Evolutionary conservation across 148 eudicot genomes (phyloP).

Genomic region (Pouteria glomerata): DNA sequence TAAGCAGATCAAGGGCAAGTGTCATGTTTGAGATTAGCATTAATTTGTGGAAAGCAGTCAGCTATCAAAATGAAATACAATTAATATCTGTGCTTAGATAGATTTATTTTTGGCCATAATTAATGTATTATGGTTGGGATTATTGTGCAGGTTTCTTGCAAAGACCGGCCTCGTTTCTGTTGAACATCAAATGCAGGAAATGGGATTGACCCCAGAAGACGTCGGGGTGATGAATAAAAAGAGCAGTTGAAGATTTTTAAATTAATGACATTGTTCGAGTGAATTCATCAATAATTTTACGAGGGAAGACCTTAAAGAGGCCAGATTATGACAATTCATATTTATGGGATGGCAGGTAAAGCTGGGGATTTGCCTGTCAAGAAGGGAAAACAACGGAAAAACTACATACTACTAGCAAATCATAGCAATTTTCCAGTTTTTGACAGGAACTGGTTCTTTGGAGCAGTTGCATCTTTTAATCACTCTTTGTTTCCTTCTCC

Average conservation of each 20-base stretch:
- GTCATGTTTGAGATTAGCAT: too few relatives aligned
- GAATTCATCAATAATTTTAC: neutral
- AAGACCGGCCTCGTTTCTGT: conserved; percentile 85
- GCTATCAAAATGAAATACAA: neutral
- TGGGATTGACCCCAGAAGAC: conserved; percentile 58
- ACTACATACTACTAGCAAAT: neutral
- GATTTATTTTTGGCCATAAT: neutral
- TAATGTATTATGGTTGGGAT: neutral
- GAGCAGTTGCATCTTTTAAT: conserved; percentile 6
- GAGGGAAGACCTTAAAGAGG: neutral
- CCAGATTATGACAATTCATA: neutral
- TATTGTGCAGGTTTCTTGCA: conserved; percentile 68
- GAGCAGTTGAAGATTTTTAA: conserved; percentile 27
- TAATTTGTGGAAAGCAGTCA: neutral
- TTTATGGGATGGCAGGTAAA: neutral
- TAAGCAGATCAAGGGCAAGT: too few relatives aligned
- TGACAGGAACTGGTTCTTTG: neutral
- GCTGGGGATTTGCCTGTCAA: neutral
- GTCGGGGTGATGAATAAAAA: conserved; percentile 27
- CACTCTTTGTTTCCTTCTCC: conserved; percentile 23
- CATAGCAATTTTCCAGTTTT: neutral
- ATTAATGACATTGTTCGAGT: neutral
- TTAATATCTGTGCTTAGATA: neutral
- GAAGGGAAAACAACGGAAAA: neutral
- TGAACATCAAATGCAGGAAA: conserved; percentile 85